Base-by-base conservation (phyloP, 257 asterid genomes). In the Solanum ossicruentum region DNA sequence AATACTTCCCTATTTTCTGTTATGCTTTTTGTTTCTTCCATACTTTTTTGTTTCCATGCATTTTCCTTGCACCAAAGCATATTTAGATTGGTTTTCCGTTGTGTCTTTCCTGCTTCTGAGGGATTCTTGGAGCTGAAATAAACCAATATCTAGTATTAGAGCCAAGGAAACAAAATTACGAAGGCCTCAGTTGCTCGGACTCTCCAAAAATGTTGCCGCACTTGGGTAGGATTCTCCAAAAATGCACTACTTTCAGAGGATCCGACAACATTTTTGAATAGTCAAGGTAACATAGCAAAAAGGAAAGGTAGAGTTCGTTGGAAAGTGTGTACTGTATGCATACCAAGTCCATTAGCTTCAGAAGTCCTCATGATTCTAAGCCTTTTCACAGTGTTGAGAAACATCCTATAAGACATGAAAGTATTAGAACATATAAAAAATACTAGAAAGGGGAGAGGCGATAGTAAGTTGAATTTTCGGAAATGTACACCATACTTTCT, bases 291-390 rank as follows among this genome's bases (percentile, higher is more conserved):
- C 13, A 18, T 18, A 70, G 21, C 28, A 58, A 21, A 43, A 84
- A 83, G 52, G 12, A 57, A 49, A 26, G 26, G n/a, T 3, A 16
- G 58, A 52, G 39, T 32, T 67, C 23, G 32, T 15, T 32, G 39
- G 15, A 21, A 55, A 72, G 2, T 56, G 3, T 20, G 81, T 5
- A 28, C 52, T 66, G 7, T 47, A 10, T 85, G 55, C 91, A 8
- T 91, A 93, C 98, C 93, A 26, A 91, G 94, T 80, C 98, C 98
- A 79, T 92, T 93, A 41, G 96, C 97, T 78, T 93, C 97, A 17
- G 97, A 91, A 13, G 93, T 93, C 87, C 89, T 91, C 98, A 93
- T 95, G 91, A 95, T 95, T 85, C 93, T 89, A 41, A 95, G 96
- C 77, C 98, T 92, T 91, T 92, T 95, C 86, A 90, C 98, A 7